Conservation (phyloP, 148 eudicot genomes). For the Chenopodium album region DNA sequence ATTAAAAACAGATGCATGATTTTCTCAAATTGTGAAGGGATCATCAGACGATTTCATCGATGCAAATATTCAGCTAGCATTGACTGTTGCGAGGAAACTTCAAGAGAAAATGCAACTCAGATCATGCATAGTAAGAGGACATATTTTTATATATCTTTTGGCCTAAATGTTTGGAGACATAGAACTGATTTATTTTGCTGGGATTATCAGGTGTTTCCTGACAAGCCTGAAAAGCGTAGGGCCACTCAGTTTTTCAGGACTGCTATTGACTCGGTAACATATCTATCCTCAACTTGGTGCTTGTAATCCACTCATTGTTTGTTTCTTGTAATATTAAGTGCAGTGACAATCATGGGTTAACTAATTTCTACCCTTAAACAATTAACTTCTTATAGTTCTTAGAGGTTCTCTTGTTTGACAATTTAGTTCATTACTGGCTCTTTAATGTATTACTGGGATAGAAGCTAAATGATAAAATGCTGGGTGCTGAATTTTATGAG, state of each 20-base stretch:
- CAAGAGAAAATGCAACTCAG: constrained; percentile 67
- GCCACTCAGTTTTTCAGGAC: constrained; percentile 78
- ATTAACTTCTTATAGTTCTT: constrained; percentile 9
- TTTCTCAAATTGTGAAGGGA: constrained; percentile 84
- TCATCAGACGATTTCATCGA: constrained; percentile 95
- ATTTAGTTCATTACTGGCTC: not conserved
- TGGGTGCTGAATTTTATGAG: not conserved
- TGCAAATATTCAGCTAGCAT: constrained; percentile 89
- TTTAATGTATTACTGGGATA: not conserved
- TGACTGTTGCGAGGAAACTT: constrained; percentile 82
- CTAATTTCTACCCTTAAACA: not conserved
- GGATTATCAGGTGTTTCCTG: constrained; percentile 74
- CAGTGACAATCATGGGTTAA: not conserved
- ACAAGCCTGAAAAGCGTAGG: constrained; percentile 97
- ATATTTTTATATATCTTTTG: not conserved
- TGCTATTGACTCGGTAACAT: constrained; percentile 76
- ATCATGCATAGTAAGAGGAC: constrained; percentile 69
- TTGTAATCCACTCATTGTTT: not conserved
- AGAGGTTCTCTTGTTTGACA: not conserved
- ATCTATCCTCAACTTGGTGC: constrained; percentile 7
- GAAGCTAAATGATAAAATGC: not conserved
- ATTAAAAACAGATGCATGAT: constrained; percentile 54
- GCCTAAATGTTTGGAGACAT: not conserved
- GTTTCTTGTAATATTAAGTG: not conserved
- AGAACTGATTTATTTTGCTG: constrained; percentile 3